phyloP scores from a whole-genome alignment of 2,329 filamentous ascomycete genomes.

The Fusarium devonianum region DNA sequence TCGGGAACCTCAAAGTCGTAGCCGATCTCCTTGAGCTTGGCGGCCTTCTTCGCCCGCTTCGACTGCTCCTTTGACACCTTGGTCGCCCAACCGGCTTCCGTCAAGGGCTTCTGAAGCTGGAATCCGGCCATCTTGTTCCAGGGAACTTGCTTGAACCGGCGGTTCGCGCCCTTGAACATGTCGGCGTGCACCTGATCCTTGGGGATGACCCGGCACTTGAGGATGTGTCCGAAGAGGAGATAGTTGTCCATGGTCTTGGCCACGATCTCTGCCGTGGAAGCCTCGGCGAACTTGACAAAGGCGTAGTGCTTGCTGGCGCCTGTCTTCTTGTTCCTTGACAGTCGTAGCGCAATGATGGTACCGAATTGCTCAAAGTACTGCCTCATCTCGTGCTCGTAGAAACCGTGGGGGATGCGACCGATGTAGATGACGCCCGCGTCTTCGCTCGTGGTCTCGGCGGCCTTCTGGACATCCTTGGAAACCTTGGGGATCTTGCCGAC shows the following conservation, averaged over 20 bases:
- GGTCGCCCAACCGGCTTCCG: slow-evolving; percentile 79
- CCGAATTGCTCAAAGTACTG: slow-evolving; percentile 96
- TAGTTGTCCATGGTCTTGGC: slow-evolving; percentile 98
- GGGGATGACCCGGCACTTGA: slow-evolving; percentile 84
- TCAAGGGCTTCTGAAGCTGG: slow-evolving; percentile 74
- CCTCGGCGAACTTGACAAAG: slow-evolving; percentile 89
- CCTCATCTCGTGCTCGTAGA: slow-evolving; percentile 96
- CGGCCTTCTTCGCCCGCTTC: slow-evolving; percentile 71
- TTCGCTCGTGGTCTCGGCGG: slow-evolving; percentile 53
- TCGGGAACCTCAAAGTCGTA: slow-evolving; percentile 82
- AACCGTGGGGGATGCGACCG: slow-evolving; percentile 88
- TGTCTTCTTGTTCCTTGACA: slow-evolving; percentile 91
- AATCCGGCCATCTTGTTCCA: slow-evolving; percentile 86
- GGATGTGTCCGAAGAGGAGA: slow-evolving; percentile 89
- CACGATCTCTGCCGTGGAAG: slow-evolving; percentile 82
- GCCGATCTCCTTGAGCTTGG: slow-evolving; percentile 79
- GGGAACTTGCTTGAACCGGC: slow-evolving; percentile 86
- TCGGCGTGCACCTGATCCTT: slow-evolving; percentile 79
- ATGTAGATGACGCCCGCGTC: slow-evolving; percentile 86
- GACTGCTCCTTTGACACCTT: slow-evolving; percentile 76
- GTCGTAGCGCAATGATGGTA: slow-evolving; percentile 75
- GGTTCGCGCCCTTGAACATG: slow-evolving; percentile 89
- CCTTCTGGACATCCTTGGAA: slow-evolving; percentile 54
- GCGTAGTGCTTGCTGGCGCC: slow-evolving; percentile 93
- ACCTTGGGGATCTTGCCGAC: slow-evolving; percentile 60